Conservation (phyloP, 345 rosid species). For the Nephelium lappaceum region DNA sequence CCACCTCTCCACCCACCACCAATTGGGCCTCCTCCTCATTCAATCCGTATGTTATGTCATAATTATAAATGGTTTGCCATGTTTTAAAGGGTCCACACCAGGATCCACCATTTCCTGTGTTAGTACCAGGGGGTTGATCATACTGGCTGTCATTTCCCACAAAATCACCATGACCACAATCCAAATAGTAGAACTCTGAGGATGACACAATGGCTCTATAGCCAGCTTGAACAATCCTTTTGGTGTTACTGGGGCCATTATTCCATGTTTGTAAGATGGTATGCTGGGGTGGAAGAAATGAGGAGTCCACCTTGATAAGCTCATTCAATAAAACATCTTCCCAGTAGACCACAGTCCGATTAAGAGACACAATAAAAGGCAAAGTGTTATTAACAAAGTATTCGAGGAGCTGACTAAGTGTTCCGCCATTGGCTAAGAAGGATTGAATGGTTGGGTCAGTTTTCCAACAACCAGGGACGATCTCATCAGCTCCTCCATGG, state of each 20-base stretch:
- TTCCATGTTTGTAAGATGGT: conserved; percentile 89
- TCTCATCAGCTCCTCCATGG: conserved; percentile 82
- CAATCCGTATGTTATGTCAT: conserved; percentile 73
- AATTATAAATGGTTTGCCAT: conserved; percentile 85
- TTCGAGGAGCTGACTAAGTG: conserved; percentile 68
- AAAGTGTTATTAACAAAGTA: conserved; percentile 59
- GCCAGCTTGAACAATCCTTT: conserved; percentile 65
- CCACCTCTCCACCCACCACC: conserved; percentile 91
- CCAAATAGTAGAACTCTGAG: conserved; percentile 79
- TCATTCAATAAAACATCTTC: conserved; percentile 70
- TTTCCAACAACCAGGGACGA: conserved; percentile 84
- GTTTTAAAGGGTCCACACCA: conserved; percentile 94
- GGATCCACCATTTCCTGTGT: conserved; percentile 49
- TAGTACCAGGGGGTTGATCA: conserved; percentile 33
- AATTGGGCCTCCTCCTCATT: conserved; percentile 63
- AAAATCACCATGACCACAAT: conserved; percentile 80
- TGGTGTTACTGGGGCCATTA: conserved; percentile 67
- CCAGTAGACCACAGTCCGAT: conserved; percentile 83
- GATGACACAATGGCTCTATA: conserved; percentile 83
- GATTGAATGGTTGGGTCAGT: conserved; percentile 59
- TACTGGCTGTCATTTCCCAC: conserved; percentile 75
- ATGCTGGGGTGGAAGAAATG: conserved; percentile 55
- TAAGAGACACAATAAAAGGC: conserved; percentile 66
- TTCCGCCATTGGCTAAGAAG: conserved; percentile 62
- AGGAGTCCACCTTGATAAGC: conserved; percentile 50